A percentile compares a stretch with the other conserved stretches of the same genome.
Conservation (phyloP, 768 basidiomycete species). For the Boletellus sp. region DNA sequence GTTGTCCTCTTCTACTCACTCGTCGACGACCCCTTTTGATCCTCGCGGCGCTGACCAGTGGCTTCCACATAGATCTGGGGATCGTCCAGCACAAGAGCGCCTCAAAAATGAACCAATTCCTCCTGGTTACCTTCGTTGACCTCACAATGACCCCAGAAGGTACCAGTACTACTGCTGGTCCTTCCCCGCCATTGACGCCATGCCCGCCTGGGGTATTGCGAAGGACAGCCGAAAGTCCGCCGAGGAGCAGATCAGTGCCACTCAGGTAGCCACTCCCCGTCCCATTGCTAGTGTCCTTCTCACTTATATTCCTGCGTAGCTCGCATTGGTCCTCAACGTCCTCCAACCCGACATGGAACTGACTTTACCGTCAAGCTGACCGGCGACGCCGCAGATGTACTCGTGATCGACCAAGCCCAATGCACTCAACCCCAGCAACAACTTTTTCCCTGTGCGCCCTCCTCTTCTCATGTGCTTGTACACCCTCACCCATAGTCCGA, state of each 20-base stretch:
- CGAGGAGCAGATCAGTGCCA: constrained; percentile 38
- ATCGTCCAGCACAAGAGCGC: constrained; percentile 51
- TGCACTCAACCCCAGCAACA: constrained; percentile 50
- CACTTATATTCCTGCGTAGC: constrained; percentile 31
- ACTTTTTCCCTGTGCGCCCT: constrained; percentile 42
- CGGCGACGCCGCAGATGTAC: constrained; percentile 38
- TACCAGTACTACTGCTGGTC: constrained; percentile 99
- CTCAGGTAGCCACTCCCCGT: constrained; percentile 34
- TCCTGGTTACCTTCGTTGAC: constrained; percentile 92
- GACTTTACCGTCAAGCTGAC: constrained; percentile 56
- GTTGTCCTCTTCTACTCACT: no score
- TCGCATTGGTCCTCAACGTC: constrained; percentile 49
- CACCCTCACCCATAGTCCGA: constrained; percentile 17
- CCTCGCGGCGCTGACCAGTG: no score
- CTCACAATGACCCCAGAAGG: constrained; percentile 98
- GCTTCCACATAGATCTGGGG: constrained; percentile 57
- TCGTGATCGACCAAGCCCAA: constrained; percentile 55
- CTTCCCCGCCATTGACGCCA: constrained; percentile 87
- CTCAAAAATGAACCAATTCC: constrained; percentile 65
- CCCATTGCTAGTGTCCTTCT: not conserved
- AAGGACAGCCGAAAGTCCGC: constrained; percentile 57
- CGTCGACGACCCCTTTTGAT: no score
- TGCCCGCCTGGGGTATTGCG: constrained; percentile 85
- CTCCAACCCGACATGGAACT: constrained; percentile 41
- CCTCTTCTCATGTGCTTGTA: not conserved